These are phyloP conservation scores for Ceratocystis eucalypticola DNA, from an alignment of 2,329 filamentous ascomycete genomes.

Conservation along the genomic window DNA sequence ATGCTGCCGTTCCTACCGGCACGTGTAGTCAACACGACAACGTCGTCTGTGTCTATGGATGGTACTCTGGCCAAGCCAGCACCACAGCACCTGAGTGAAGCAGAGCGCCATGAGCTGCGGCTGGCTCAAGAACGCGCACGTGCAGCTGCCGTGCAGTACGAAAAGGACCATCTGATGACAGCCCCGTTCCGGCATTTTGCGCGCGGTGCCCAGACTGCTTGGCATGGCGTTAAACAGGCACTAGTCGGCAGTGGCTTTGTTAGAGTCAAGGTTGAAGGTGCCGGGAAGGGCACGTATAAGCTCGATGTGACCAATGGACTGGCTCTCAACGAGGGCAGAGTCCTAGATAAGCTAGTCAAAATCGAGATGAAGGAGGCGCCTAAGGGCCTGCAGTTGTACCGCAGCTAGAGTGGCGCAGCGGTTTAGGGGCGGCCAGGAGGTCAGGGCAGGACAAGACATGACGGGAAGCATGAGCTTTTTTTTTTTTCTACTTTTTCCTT, in stretches of 20 bases:
- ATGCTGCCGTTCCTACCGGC: slow-evolving; percentile 36
- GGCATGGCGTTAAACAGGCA: slow-evolving; percentile 35
- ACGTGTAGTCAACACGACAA: slow-evolving; percentile 30
- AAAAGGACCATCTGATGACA: slow-evolving; percentile 43
- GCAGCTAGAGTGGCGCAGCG: neutral
- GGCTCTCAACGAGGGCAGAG: slow-evolving; percentile 44
- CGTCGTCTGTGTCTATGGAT: slow-evolving; percentile 27
- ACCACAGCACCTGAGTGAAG: slow-evolving; percentile 28
- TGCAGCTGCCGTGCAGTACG: slow-evolving; percentile 34
- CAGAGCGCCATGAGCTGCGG: slow-evolving; percentile 25
- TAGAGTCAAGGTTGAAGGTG: slow-evolving; percentile 30
- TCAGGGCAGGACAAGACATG: too few relatives aligned
- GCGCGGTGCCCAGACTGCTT: slow-evolving; percentile 31
- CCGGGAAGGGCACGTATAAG: slow-evolving; percentile 37
- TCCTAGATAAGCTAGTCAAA: slow-evolving; percentile 41
- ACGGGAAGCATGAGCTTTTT: neutral
- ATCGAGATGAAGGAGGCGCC: slow-evolving; percentile 13
- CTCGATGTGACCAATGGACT: slow-evolving; percentile 44
- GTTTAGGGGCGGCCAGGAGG: neutral
- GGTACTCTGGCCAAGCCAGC: slow-evolving; percentile 29
- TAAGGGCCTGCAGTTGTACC: slow-evolving; percentile 16
- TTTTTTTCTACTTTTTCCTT: neutral
- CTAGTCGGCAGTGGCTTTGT: slow-evolving; percentile 45
- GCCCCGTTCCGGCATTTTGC: slow-evolving; percentile 41
- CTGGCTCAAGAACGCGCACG: slow-evolving; percentile 29